Evolutionary conservation across 2,329 filamentous ascomycete genomes (phyloP).

Genomic region (Beauveria sp.): DNA sequence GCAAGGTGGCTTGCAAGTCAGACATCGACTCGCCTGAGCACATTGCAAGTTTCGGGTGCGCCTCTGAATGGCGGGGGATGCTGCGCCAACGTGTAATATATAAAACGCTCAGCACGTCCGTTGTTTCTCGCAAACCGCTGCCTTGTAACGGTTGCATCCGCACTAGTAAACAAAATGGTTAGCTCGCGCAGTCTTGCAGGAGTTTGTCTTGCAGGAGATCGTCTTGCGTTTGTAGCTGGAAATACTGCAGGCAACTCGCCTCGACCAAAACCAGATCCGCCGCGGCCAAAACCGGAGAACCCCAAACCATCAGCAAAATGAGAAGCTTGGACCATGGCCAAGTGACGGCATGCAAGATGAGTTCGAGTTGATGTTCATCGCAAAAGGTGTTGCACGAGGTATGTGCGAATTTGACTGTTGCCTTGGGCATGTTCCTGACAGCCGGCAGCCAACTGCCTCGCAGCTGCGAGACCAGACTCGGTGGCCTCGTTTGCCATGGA

Average conservation of each 20-base stretch:
- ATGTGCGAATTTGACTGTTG: not conserved
- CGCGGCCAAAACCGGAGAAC: constrained; percentile 1
- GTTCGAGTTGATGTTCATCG: not conserved
- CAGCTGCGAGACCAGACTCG: not conserved
- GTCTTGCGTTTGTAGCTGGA: not conserved
- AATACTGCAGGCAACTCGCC: not conserved
- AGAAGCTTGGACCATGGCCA: not conserved
- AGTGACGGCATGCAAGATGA: not conserved
- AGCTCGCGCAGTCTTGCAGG: not conserved
- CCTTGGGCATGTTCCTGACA: not conserved
- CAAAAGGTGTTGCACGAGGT: not conserved
- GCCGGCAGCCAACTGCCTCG: not conserved
- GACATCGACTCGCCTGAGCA: not conserved
- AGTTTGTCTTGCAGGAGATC: not conserved
- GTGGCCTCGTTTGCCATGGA: not conserved
- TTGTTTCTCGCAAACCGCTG: not conserved
- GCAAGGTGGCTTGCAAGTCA: not conserved
- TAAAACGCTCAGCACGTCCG: not conserved
- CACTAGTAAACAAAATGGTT: not conserved
- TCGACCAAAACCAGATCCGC: constrained; percentile 5
- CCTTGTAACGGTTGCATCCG: not conserved
- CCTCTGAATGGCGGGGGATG: not conserved
- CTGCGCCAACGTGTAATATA: not conserved
- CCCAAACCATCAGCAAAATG: not conserved
- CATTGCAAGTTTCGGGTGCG: not conserved